Conservation (phyloP, 2,329 filamentous ascomycete genomes). For the Cercospora sp. region DNA sequence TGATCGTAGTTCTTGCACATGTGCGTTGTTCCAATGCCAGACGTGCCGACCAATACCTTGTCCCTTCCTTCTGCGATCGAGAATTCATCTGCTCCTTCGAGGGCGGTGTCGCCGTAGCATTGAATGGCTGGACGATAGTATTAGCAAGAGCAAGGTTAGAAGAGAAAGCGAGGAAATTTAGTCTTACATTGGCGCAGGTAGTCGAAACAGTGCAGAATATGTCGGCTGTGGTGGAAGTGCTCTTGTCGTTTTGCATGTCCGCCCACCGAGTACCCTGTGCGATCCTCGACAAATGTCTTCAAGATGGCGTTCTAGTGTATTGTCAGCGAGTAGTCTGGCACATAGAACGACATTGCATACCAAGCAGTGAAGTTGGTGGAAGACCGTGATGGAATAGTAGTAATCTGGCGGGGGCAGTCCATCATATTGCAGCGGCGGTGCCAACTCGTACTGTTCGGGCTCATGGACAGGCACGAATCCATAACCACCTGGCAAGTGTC, state of each 20-base stretch:
- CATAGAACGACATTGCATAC: no score
- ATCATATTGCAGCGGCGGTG: slow-evolving; percentile 12
- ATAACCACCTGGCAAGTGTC: not conserved
- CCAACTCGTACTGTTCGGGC: slow-evolving; percentile 11
- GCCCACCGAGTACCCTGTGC: slow-evolving; percentile 1
- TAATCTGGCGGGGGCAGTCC: slow-evolving; percentile 11
- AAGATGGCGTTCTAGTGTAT: slow-evolving; percentile 15
- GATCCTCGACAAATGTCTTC: slow-evolving; percentile 6
- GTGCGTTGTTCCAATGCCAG: slow-evolving; percentile 12
- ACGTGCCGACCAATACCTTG: slow-evolving; percentile 9
- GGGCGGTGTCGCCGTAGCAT: slow-evolving; percentile 15
- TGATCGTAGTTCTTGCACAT: slow-evolving; percentile 17
- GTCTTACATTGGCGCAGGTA: slow-evolving; percentile 12
- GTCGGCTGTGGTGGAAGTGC: slow-evolving; percentile 11
- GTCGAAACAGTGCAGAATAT: slow-evolving; percentile 20
- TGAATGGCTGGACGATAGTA: not conserved
- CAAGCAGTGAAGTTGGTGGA: slow-evolving; percentile 19
- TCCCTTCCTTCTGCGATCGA: slow-evolving; percentile 5
- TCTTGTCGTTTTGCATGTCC: slow-evolving; percentile 7
- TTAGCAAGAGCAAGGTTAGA: not conserved
- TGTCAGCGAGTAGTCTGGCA: no score
- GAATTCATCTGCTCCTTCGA: not conserved
- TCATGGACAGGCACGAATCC: slow-evolving; percentile 16
- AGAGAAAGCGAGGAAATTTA: not conserved
- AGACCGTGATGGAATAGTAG: slow-evolving; percentile 15